Evolutionary conservation across 2,329 filamentous ascomycete species (phyloP).

Genomic region (Claviceps africana): DNA sequence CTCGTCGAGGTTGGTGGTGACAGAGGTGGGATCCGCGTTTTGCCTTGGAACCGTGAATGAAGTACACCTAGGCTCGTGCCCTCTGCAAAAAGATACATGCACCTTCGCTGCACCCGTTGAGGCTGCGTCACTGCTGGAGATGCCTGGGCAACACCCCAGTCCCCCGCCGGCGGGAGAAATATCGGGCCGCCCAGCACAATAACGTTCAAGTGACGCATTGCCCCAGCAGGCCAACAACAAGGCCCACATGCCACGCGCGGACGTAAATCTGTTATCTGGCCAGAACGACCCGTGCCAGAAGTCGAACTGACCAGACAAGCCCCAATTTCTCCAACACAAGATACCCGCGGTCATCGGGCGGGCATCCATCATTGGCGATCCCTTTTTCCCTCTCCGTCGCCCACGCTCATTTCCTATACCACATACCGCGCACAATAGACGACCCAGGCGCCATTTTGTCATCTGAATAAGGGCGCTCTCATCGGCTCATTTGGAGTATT

Average conservation of each 20-base stretch:
- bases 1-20: conserved; percentile 6
- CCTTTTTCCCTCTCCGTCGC: not conserved
- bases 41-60: not conserved
- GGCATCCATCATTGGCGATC: not conserved
- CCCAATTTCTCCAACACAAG: not conserved
- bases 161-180: conserved; percentile 5
- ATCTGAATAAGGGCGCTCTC: not conserved
- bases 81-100: not conserved
- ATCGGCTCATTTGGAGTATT: not conserved
- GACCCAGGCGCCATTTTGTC: not conserved
- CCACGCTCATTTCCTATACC: not conserved
- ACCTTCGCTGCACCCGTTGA: not conserved
- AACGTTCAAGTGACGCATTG: not conserved
- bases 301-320: not conserved
- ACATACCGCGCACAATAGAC: not conserved
- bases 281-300: conserved; percentile 2
- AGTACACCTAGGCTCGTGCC: not conserved
- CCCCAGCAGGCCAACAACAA: not conserved
- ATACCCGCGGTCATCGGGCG: conserved; percentile 2
- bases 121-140: conserved; percentile 5
- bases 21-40: conserved; percentile 3
- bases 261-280: conserved; percentile 8
- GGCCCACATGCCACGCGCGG: not conserved
- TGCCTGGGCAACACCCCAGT: conserved; percentile 2
- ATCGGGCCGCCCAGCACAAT: conserved; percentile 4